Evolutionary conservation across 176 grass and related monocot genomes (phyloP).

Genomic region (Zizania latifolia): DNA sequence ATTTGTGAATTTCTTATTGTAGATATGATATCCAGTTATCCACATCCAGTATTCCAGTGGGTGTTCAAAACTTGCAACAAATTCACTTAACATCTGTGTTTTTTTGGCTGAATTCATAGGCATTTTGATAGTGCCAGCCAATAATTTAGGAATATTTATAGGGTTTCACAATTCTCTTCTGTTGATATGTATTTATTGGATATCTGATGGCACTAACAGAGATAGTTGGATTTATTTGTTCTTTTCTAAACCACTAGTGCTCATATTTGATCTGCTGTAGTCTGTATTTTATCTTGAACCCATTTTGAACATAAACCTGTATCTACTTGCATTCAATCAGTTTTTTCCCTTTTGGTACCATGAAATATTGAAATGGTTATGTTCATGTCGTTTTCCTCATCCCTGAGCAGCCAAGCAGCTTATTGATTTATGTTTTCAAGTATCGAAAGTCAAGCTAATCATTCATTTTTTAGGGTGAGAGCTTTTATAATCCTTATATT

Average conservation of each 20-base stretch:
- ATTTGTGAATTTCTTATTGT: background rate
- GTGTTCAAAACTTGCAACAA: background rate
- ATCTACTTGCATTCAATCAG: background rate
- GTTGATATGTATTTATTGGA: background rate
- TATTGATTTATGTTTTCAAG: conserved; percentile 17
- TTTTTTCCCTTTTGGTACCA: background rate
- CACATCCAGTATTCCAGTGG: background rate
- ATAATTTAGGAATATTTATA: conserved; percentile 3
- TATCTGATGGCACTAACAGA: background rate
- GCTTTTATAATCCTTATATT: conserved; percentile 97
- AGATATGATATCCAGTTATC: no score
- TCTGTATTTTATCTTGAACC: background rate
- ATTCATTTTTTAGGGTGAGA: conserved; percentile 64
- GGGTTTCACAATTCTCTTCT: background rate
- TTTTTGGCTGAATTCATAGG: background rate
- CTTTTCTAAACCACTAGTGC: background rate
- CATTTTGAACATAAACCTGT: background rate
- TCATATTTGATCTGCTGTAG: background rate
- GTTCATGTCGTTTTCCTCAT: background rate
- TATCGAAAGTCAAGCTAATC: background rate
- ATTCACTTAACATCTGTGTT: background rate
- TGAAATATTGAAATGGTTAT: conserved; percentile 11
- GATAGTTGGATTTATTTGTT: background rate
- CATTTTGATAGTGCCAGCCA: background rate
- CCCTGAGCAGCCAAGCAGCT: background rate